phyloP scores from a whole-genome alignment of 768 basidiomycete species.

The Psilocybe azurescens region DNA sequence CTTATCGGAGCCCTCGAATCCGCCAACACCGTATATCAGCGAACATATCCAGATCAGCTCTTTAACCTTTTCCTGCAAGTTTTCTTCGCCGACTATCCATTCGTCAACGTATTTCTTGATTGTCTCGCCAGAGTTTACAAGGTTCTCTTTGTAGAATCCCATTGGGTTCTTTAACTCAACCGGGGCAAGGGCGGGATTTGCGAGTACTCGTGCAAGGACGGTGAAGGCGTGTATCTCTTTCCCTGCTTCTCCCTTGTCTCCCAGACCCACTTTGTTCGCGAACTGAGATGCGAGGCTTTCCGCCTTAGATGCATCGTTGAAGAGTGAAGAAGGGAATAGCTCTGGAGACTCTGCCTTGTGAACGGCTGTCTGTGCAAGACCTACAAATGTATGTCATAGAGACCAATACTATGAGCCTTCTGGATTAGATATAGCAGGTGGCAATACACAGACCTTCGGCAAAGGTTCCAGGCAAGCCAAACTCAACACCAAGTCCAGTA shows the following conservation, averaged over 20 bases:
- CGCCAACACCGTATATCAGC: conserved; percentile 62
- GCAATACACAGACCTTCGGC: conserved; percentile 56
- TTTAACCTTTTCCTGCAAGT: conserved; percentile 59
- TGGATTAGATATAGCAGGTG: no score
- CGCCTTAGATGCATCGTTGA: conserved; percentile 3
- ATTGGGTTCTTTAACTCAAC: conserved; percentile 30
- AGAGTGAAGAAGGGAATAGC: conserved; percentile 27
- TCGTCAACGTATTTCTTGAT: conserved; percentile 45
- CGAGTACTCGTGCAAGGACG: conserved; percentile 54
- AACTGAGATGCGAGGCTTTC: conserved; percentile 4
- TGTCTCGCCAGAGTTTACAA: conserved; percentile 41
- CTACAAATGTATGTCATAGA: conserved; percentile 32
- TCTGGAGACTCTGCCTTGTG: conserved; percentile 30
- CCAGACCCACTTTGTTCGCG: neutral
- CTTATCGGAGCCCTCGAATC: conserved; percentile 41
- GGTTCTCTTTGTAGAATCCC: conserved; percentile 28
- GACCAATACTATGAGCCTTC: no score
- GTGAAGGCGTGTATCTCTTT: conserved; percentile 22
- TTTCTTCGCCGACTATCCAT: conserved; percentile 41
- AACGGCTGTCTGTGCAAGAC: conserved; percentile 61
- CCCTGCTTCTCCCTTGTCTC: neutral
- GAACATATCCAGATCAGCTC: conserved; percentile 63
- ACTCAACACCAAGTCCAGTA: conserved; percentile 66
- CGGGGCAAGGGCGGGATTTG: conserved; percentile 39
- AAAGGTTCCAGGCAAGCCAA: conserved; percentile 58